phyloP scores from a whole-genome alignment of 176 grass and related monocot genomes.

The Melocanna baccifera region DNA sequence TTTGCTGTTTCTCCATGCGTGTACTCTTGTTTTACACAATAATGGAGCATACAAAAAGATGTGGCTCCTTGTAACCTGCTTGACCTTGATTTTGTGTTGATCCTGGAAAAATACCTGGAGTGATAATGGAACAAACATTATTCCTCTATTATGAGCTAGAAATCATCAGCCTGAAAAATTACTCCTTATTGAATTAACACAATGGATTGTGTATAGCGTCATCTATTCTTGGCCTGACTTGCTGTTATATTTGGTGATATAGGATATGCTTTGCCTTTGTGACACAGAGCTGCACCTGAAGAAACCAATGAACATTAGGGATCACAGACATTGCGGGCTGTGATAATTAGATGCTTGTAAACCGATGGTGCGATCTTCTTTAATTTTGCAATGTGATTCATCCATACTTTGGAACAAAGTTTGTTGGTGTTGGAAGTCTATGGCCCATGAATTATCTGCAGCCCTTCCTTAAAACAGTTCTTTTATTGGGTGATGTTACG shows the following conservation, averaged over 20 bases:
- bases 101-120: not conserved
- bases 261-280: slow-evolving; percentile 58
- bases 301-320: slow-evolving; percentile 34
- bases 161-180: not conserved
- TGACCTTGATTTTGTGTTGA: not conserved
- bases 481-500: not conserved
- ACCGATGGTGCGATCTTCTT: not conserved
- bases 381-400: not conserved
- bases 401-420: not conserved
- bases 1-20: not conserved
- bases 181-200: not conserved
- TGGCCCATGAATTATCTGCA: not conserved
- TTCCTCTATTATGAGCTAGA: not conserved
- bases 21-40: not conserved
- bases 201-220: not conserved
- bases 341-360: slow-evolving; percentile 17
- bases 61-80: slow-evolving; percentile 13
- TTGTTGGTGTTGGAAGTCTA: not conserved
- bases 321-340: slow-evolving; percentile 23
- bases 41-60: slow-evolving; percentile 16
- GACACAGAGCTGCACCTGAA: slow-evolving; percentile 37
- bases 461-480: not conserved
- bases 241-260: slow-evolving; percentile 36
- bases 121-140: not conserved
- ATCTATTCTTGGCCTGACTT: slow-evolving; percentile 25